These are phyloP conservation scores for Diplodia corticola DNA, from an alignment of 2,329 filamentous ascomycete genomes.

Conservation along the genomic window DNA sequence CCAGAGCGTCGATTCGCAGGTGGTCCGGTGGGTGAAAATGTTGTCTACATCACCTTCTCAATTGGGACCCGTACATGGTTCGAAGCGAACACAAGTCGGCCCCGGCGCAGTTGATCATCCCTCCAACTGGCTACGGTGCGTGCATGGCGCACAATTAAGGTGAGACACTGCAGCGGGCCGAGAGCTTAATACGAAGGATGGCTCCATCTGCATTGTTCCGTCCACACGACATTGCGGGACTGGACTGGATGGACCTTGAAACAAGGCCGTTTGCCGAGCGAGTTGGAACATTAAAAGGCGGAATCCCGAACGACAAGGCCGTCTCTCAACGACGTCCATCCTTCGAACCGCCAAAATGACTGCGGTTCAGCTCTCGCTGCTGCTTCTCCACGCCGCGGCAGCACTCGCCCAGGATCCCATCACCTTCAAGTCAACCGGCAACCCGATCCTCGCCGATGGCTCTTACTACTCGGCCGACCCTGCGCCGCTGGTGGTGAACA, in stretches of 20 bases:
- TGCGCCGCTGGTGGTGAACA: constrained; percentile 41
- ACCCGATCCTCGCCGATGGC: constrained; percentile 43
- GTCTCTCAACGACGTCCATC: too few species aligned
- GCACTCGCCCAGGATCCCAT: background rate
- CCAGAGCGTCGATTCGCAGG: too few species aligned
- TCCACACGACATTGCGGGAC: background rate
- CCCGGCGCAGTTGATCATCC: background rate
- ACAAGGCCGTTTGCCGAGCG: background rate
- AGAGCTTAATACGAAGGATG: background rate
- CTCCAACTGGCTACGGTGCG: background rate
- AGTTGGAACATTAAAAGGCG: background rate
- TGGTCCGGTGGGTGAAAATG: too few species aligned
- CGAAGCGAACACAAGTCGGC: background rate
- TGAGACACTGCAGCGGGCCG: background rate
- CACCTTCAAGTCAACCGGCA: constrained; percentile 28
- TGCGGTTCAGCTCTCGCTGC: background rate
- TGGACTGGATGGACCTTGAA: background rate
- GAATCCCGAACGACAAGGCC: too few species aligned
- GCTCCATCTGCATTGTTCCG: background rate
- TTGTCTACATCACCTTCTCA: too few species aligned
- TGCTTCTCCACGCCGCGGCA: background rate
- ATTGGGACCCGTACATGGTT: too few species aligned
- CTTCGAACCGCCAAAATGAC: background rate
- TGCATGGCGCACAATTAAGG: background rate
- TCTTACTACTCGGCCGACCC: constrained; percentile 44